Evolutionary conservation across 192 early-diverging fungal species (phyloP).

Genomic region (Backusella mclennaniae): DNA sequence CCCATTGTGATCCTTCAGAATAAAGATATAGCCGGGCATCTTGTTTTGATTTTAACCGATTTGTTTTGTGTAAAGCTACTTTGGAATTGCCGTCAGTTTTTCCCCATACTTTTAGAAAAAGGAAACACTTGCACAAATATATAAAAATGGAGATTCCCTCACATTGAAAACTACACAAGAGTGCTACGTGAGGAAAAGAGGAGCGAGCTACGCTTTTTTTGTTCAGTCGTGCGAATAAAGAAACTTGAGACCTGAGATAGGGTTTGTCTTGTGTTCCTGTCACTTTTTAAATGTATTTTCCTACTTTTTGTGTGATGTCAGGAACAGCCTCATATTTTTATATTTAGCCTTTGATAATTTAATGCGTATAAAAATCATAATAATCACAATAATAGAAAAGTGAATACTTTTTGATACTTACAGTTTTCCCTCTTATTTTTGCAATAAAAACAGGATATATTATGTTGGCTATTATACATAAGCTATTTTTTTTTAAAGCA

Average conservation of each 20-base stretch:
- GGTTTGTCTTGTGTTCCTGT: neutral
- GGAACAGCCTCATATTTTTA: neutral
- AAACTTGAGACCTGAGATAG: neutral
- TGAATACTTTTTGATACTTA: neutral
- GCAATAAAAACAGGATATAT: neutral
- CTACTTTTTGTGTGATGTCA: neutral
- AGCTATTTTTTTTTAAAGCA: neutral
- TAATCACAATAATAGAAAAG: too few relatives aligned
- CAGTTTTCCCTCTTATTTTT: neutral
- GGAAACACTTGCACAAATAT: neutral
- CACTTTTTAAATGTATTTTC: neutral
- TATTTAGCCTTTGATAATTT: neutral
- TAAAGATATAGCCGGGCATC: neutral
- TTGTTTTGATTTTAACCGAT: neutral
- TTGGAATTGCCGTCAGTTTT: neutral
- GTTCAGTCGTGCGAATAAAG: neutral
- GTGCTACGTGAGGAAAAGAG: neutral
- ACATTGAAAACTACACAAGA: neutral
- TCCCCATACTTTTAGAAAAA: slow-evolving; percentile 3
- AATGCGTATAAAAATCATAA: too few relatives aligned
- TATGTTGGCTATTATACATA: neutral
- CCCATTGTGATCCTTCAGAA: neutral
- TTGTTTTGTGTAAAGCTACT: neutral
- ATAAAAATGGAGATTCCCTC: neutral
- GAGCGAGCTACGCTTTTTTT: neutral